Conservation (phyloP, 2,329 filamentous ascomycete genomes). For the Neurospora sp. region DNA sequence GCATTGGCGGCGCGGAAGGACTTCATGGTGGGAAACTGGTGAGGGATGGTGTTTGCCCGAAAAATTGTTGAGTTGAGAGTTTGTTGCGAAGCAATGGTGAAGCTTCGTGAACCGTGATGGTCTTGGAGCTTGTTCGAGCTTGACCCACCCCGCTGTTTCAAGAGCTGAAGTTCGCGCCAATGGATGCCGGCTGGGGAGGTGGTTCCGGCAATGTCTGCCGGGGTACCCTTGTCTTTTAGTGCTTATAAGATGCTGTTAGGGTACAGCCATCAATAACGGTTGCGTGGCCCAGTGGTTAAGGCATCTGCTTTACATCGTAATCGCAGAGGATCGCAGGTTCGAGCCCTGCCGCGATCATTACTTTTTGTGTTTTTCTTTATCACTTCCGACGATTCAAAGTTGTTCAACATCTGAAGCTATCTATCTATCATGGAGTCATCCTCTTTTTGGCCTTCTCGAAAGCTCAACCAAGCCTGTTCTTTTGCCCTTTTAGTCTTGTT, state of each 20-base stretch:
- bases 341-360: constrained; percentile 23
- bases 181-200: not conserved
- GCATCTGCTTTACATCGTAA: constrained; percentile 24
- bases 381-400: not conserved
- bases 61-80: not conserved
- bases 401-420: not conserved
- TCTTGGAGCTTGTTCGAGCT: not conserved
- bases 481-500: no score
- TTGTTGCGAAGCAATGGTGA: not conserved
- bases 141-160: constrained; percentile 1
- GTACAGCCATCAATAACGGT: not conserved
- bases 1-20: constrained; percentile 10
- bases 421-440: not conserved
- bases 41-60: not conserved
- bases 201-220: not conserved
- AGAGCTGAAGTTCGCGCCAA: not conserved
- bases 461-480: no score
- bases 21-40: constrained; percentile 12
- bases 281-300: constrained; percentile 26
- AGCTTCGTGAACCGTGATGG: not conserved
- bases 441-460: not conserved
- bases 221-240: no score
- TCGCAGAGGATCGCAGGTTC: constrained; percentile 26
- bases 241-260: rapidly evolving
- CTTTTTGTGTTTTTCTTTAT: constrained; percentile 4